Evolutionary conservation across 139 green algal genomes (phyloP).

Genomic region (Tetraselmis striata): DNA sequence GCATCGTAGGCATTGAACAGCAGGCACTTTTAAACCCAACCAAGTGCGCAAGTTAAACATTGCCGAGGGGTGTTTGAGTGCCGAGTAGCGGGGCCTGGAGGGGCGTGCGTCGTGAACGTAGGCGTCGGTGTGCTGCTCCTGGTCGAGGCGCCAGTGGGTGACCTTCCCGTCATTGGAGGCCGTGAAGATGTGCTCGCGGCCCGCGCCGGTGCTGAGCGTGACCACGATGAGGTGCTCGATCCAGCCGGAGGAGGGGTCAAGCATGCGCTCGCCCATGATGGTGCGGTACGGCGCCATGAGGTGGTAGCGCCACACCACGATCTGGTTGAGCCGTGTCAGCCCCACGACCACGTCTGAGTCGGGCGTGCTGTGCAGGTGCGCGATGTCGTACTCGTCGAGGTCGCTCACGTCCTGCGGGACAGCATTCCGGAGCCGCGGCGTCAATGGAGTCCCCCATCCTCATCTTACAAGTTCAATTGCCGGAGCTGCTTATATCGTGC

Average conservation of each 20-base stretch:
- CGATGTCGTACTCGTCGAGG: background rate
- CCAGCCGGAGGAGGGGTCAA: conserved; percentile 20
- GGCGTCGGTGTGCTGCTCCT: conserved; percentile 59
- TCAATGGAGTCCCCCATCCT: no score
- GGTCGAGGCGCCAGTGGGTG: conserved; percentile 50
- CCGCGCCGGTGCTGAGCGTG: background rate
- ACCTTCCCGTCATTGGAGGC: conserved; percentile 30
- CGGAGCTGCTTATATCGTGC: no score
- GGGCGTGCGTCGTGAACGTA: conserved; percentile 18
- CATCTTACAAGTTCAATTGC: no score
- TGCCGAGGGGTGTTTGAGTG: no score
- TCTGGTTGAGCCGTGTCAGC: conserved; percentile 32
- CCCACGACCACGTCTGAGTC: conserved; percentile 54
- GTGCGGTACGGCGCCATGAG: conserved; percentile 40
- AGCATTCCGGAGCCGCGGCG: no score
- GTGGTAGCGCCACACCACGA: conserved; percentile 64
- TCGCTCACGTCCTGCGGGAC: background rate
- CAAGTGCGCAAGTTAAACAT: no score
- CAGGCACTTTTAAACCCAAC: no score
- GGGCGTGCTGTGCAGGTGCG: conserved; percentile 41
- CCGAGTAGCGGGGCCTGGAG: no score
- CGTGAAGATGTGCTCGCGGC: conserved; percentile 30
- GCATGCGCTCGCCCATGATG: background rate
- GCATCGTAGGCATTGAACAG: no score
- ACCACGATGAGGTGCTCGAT: conserved; percentile 51